Percentiles rank a stretch among this genome's conserved stretches.
These are phyloP conservation scores for Lactarius quietus DNA, from an alignment of 768 basidiomycete species.

Conservation along the genomic window DNA sequence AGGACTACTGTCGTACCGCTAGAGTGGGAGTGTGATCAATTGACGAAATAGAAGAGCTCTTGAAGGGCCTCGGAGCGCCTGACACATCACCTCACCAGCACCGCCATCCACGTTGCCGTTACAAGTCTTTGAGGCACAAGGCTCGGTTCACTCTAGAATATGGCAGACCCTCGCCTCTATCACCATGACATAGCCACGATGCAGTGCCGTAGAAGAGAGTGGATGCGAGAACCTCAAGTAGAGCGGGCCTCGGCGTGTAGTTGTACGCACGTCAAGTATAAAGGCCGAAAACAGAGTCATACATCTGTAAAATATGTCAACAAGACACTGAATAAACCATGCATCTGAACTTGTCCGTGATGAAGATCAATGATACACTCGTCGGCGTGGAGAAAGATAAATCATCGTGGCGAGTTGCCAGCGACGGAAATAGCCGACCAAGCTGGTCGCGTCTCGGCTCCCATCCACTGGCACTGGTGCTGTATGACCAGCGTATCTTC, in stretches of 20 bases:
- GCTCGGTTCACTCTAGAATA: not conserved
- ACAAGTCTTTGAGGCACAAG: not conserved
- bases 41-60: not conserved
- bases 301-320: slow-evolving; percentile 10
- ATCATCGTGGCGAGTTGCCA: no score
- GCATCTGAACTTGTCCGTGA: not conserved
- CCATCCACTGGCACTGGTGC: no score
- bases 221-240: slow-evolving; percentile 78
- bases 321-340: not conserved
- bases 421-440: no score
- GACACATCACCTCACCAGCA: not conserved
- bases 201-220: slow-evolving; percentile 89
- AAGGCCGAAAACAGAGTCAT: slow-evolving; percentile 22
- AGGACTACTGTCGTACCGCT: no score
- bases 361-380: not conserved
- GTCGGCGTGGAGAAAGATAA: not conserved
- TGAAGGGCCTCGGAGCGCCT: not conserved
- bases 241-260: slow-evolving; percentile 60
- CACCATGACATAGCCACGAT: no score
- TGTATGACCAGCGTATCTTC: slow-evolving; percentile 21
- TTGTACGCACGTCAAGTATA: slow-evolving; percentile 68
- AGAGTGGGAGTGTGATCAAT: not conserved
- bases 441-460: not conserved
- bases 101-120: not conserved
- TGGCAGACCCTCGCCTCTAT: not conserved